Conservation (phyloP, 768 basidiomycete genomes). For the Mycena olivaceomarginata region DNA sequence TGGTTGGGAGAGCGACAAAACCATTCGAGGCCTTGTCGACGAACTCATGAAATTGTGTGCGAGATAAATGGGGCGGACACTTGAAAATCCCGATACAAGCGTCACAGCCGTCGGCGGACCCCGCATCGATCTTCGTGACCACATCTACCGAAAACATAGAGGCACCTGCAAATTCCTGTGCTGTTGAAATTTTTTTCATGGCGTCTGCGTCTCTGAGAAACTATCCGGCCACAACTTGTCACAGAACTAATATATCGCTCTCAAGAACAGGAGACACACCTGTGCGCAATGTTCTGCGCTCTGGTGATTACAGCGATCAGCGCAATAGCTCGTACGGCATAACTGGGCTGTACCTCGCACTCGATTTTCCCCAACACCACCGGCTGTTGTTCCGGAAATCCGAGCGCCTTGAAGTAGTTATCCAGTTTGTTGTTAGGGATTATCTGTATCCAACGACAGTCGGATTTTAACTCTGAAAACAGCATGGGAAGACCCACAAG, state of each 20-base stretch:
- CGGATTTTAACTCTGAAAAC: conserved; percentile 4
- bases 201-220: conserved; percentile 13
- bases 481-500: conserved; percentile 14
- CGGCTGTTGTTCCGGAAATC: conserved; percentile 17
- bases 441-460: conserved; percentile 3
- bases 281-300: conserved; percentile 17
- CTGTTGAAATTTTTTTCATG: conserved; percentile 11
- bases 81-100: conserved; percentile 23
- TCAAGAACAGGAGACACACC: conserved; percentile 16
- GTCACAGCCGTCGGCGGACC: conserved; percentile 11
- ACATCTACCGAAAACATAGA: conserved; percentile 17
- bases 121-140: conserved; percentile 12
- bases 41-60: conserved; percentile 17
- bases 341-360: conserved; percentile 8
- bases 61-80: conserved; percentile 17
- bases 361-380: conserved; percentile 16
- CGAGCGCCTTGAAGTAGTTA: conserved; percentile 21
- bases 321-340: conserved; percentile 11
- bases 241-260: conserved; percentile 11
- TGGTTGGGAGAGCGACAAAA: conserved; percentile 9
- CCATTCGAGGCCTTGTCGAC: conserved; percentile 22
- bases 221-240: conserved; percentile 4
- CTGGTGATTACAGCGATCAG: conserved; percentile 3
- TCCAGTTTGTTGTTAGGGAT: conserved; percentile 23
- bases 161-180: conserved; percentile 18